Base-by-base conservation (phyloP, 2,329 filamentous ascomycete species). In the Colletotrichum caudatum region DNA sequence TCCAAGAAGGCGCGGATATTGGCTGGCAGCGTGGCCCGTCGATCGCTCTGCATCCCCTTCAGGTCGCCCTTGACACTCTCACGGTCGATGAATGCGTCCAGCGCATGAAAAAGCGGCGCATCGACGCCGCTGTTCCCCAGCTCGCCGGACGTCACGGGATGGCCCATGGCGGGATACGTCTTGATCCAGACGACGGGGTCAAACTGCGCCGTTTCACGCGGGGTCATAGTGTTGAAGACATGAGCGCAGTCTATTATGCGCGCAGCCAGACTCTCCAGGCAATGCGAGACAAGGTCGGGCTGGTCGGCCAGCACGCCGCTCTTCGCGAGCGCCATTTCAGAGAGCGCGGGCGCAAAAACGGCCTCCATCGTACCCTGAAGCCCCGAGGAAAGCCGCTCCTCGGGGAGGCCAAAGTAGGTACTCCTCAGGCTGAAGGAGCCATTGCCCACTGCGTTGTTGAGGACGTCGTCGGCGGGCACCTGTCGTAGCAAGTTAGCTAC, bases 121-220 rank as follows among this genome's bases (percentile, higher is more conserved):
- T 71, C 69, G 20, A 63, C 69, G 39, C 69, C 69, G 37, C 69
- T 71, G 46, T 71, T 71, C 8, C 69, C 69, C 29, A 71, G 23
- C 37, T 71, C 69, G 59, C 69, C 69, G 3, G 69, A 20, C 3
- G 46, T 64, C 14, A 71, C 69, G 26, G 69, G 50, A 6, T 33
- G 69, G 39, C 69, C 65, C 53, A 71, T 71, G 39, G 69, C 69
- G 11, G 69, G 65, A 14, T 71, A 69, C 35, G 69, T 69, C 65
- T 71, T 71, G 65, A 71, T 71, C 69, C 69, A 71, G n/a, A 69
- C 23, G 39, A 69, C 69, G 16, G 69, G 69, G 44, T 71, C 69
- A 29, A 71, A 71, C 9, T 48, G 23, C 3, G 59, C 53, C 53
- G 69, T 68, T 2, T 71, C 69, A 29, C 69, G 69, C 39, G 65